A percentile compares a stretch with the other conserved stretches of the same genome.
These are phyloP conservation scores for Lithospermum erythrorhizon DNA, from an alignment of 257 asterid species.

Conservation along the genomic window DNA sequence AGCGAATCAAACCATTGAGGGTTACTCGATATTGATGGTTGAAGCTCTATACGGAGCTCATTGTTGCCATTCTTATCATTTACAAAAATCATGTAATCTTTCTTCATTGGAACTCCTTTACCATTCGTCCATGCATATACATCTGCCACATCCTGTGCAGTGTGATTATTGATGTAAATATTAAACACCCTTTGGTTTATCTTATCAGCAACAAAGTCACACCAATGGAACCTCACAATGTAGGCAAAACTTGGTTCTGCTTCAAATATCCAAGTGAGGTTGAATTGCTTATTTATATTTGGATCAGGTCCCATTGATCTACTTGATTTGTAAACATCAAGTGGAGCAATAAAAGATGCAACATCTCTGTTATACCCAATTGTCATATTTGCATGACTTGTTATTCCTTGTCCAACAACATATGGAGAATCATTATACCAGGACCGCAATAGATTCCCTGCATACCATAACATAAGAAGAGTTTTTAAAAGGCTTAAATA, in stretches of 20 bases:
- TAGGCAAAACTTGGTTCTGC: conserved; percentile 68
- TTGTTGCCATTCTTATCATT: conserved; percentile 19
- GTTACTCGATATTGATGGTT: conserved; percentile 20
- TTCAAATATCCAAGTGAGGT: conserved; percentile 68
- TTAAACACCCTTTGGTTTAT: conserved; percentile 53
- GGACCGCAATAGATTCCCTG: conserved; percentile 53
- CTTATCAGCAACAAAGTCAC: conserved; percentile 51
- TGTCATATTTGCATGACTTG: conserved; percentile 18
- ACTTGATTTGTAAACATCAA: conserved; percentile 39
- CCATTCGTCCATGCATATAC: conserved; percentile 22
- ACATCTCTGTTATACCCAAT: conserved; percentile 22
- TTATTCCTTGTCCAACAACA: conserved; percentile 38
- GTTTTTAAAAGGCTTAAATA: not conserved
- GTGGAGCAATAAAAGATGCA: conserved; percentile 50
- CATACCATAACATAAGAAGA: not conserved
- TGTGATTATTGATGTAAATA: conserved; percentile 49
- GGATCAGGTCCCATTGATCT: conserved; percentile 55
- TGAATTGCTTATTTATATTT: conserved; percentile 30
- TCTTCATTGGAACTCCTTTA: conserved; percentile 29
- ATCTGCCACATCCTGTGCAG: conserved; percentile 37
- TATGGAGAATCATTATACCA: conserved; percentile 71
- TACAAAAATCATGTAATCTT: conserved; percentile 44
- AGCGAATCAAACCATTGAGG: conserved; percentile 41
- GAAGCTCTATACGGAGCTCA: conserved; percentile 48
- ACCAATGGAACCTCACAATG: conserved; percentile 80